phyloP scores from a whole-genome alignment of 1,284 basidiomycete genomes.

The Anthracocystis walkeri region DNA sequence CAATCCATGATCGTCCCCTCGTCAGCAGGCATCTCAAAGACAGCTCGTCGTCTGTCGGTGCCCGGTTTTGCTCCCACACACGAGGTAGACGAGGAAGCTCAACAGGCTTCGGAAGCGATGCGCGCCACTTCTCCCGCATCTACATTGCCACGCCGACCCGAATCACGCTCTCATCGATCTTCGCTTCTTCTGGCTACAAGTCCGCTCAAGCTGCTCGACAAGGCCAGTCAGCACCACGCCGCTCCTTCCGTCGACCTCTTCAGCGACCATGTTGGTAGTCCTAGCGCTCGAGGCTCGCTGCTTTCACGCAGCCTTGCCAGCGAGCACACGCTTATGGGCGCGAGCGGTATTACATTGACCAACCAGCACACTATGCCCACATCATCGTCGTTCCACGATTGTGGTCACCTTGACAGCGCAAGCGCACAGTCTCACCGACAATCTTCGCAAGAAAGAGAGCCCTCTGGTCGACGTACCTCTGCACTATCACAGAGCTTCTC shows the following conservation, averaged over 20 bases:
- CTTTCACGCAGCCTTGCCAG: slow-evolving; percentile 53
- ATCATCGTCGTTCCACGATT: slow-evolving; percentile 11
- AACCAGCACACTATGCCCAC: slow-evolving; percentile 14
- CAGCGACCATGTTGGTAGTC: slow-evolving; percentile 50
- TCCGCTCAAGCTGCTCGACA: slow-evolving; percentile 55
- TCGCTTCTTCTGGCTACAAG: slow-evolving; percentile 39
- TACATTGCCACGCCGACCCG: slow-evolving; percentile 17
- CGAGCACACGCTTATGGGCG: slow-evolving; percentile 54
- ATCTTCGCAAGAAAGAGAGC: slow-evolving; percentile 1
- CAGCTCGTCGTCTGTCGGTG: slow-evolving; percentile 35
- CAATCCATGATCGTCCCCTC: slow-evolving; percentile 36
- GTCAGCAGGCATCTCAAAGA: slow-evolving; percentile 7
- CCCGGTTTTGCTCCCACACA: slow-evolving; percentile 33
- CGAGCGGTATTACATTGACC: slow-evolving; percentile 52
- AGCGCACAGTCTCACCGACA: slow-evolving; percentile 13
- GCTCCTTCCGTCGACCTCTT: slow-evolving; percentile 54
- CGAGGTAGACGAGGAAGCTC: slow-evolving; percentile 27
- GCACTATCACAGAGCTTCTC: slow-evolving; percentile 33
- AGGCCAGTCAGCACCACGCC: slow-evolving; percentile 48
- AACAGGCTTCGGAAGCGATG: slow-evolving; percentile 4
- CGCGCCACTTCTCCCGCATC: slow-evolving; percentile 24
- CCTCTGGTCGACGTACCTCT: slow-evolving; percentile 13
- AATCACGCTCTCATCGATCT: slow-evolving; percentile 21
- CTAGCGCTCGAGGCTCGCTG: slow-evolving; percentile 28
- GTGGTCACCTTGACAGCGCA: slow-evolving; percentile 7